Conservation (phyloP, 2,329 filamentous ascomycete genomes). For the Aspergillus phoenicis region DNA sequence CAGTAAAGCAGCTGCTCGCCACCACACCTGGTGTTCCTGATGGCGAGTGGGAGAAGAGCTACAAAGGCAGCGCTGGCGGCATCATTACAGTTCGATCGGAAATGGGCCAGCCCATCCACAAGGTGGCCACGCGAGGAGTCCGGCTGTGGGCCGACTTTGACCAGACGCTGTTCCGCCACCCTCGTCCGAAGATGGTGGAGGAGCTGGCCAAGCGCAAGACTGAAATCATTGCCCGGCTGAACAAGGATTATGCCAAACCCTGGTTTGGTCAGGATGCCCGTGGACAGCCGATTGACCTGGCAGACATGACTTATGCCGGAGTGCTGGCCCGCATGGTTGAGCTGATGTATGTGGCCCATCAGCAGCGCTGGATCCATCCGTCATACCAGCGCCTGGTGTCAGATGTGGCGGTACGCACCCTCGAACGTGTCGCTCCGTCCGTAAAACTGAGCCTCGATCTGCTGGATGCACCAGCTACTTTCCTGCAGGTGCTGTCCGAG, state of each 20-base stretch:
- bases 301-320: neutral
- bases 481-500: neutral
- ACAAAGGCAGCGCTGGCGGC: neutral
- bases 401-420: neutral
- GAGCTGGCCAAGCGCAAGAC: neutral
- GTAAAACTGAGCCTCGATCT: neutral
- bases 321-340: neutral
- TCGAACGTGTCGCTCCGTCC: neutral
- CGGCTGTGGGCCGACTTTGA: neutral
- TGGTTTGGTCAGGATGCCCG: neutral
- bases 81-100: neutral
- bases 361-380: neutral
- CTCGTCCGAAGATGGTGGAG: neutral
- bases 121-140: neutral
- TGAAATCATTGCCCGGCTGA: neutral
- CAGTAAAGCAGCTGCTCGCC: neutral
- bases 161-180: neutral
- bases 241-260: neutral
- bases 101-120: neutral
- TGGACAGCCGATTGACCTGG: neutral
- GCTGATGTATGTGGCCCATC: neutral
- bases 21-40: neutral
- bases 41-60: neutral
- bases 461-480: neutral
- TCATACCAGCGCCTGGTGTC: neutral